These are phyloP conservation scores for Coniochaeta sp. DNA, from an alignment of 2,329 filamentous ascomycete genomes.

Conservation along the genomic window DNA sequence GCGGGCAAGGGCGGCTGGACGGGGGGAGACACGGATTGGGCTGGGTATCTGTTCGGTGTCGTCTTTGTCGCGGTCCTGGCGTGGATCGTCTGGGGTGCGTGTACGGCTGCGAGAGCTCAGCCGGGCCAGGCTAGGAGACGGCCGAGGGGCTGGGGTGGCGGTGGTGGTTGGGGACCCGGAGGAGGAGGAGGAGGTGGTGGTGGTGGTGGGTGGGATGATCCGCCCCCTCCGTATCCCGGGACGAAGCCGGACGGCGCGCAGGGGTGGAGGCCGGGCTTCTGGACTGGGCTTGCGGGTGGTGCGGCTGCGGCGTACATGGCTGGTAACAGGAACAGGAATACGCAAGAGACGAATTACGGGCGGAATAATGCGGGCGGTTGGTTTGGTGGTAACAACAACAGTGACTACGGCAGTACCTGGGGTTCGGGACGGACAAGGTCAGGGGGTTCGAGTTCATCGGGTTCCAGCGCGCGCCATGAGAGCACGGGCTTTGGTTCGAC, in stretches of 20 bases:
- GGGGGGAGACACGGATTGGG: slow-evolving; percentile 20
- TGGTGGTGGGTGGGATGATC: slow-evolving; percentile 25
- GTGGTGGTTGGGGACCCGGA: slow-evolving; percentile 27
- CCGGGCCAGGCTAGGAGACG: slow-evolving; percentile 21
- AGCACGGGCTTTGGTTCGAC: slow-evolving; percentile 71
- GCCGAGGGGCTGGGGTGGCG: slow-evolving; percentile 32
- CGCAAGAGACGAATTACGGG: background rate
- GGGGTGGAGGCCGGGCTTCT: slow-evolving; percentile 67
- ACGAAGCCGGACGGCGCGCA: slow-evolving; percentile 30
- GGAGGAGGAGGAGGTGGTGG: slow-evolving; percentile 19
- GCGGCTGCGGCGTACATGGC: slow-evolving; percentile 62
- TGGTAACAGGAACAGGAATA: slow-evolving; percentile 34
- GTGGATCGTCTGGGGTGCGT: slow-evolving; percentile 57
- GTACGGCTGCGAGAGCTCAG: slow-evolving; percentile 13
- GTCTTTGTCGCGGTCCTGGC: slow-evolving; percentile 51
- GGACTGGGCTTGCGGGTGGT: slow-evolving; percentile 60
- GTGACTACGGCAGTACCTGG: slow-evolving; percentile 23
- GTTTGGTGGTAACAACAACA: slow-evolving; percentile 11
- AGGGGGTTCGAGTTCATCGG: slow-evolving; percentile 18
- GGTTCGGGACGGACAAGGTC: slow-evolving; percentile 27
- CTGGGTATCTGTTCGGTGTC: slow-evolving; percentile 46
- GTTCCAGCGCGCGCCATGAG: slow-evolving; percentile 44
- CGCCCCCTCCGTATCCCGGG: slow-evolving; percentile 46
- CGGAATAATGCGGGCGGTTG: slow-evolving; percentile 15
- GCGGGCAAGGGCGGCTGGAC: slow-evolving; percentile 25